Base-by-base conservation (phyloP, 257 asterid genomes). In the Fraxinus excelsior region DNA sequence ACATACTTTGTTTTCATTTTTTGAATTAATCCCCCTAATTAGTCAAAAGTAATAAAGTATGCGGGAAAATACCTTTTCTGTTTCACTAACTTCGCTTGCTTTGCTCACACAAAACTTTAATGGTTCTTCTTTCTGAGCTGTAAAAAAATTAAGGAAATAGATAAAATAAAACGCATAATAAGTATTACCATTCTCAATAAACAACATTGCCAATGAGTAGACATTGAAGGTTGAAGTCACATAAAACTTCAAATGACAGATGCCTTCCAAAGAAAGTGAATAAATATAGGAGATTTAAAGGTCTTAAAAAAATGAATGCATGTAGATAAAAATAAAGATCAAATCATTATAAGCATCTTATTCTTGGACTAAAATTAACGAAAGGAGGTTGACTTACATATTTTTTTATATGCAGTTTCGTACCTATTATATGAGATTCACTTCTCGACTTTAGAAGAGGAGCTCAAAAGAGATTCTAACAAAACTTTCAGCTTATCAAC, bases 41-140 rank as follows among this genome's bases (percentile, higher is more conserved):
- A 37, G 40, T 37, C 44, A 75, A 78, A 44, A 21, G 56, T 78
- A 34, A 72, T 34, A 6, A 34, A 34, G 28, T 26, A 26, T 0
- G 28, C 1, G 28, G 28, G 28, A 26, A 26, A 26, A 26, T 26
- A 26, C 28, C 28, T 26, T 26, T 26, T 26, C 28, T 26, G 28
- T 26, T 26, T 26, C 28, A 26, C 28, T 26, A 26, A 26, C 28
- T 26, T 26, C 28, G 28, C 28, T 26, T 26, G 28, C 28, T 88
- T 93, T 93, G 78, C 90, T 76, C 78, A 88, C 90, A 67, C 98
- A 93, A 76, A 93, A 95, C 81, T 87, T 88, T 42, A 93, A 78
- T 58, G 98, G 96, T 81, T 95, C 99, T 1, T 26, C 98, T 84
- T 91, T 95, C 84, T 95, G 97, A 73, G 79, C 67, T 86, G 97